phyloP scores from a whole-genome alignment of 2,329 filamentous ascomycete genomes.

The Tolypocladium tropicale region DNA sequence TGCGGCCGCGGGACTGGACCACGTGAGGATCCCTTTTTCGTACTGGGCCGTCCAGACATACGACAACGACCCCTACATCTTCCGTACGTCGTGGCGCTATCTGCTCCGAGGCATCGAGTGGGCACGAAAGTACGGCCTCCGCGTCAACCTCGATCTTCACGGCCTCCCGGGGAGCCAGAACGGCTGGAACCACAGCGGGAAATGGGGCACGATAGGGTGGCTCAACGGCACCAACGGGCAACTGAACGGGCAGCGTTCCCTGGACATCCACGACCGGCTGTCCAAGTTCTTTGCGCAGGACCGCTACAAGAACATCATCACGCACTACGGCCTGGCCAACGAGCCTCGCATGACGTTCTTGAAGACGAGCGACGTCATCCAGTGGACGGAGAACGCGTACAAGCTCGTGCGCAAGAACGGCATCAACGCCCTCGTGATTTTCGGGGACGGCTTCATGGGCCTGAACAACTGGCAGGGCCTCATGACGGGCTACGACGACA shows the following conservation, averaged over 20 bases:
- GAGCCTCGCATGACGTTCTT: constrained; percentile 83
- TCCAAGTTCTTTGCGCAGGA: constrained; percentile 89
- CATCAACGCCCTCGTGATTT: constrained; percentile 61
- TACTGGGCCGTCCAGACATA: constrained; percentile 93
- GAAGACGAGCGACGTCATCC: constrained; percentile 52
- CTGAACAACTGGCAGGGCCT: constrained; percentile 83
- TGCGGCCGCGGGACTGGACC: constrained; percentile 78
- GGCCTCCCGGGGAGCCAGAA: constrained; percentile 90
- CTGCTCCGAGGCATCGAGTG: constrained; percentile 88
- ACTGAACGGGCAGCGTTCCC: constrained; percentile 66
- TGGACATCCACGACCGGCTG: constrained; percentile 79
- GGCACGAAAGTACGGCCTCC: constrained; percentile 81
- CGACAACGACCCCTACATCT: constrained; percentile 76
- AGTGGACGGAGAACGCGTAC: constrained; percentile 71
- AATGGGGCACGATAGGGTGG: constrained; percentile 74
- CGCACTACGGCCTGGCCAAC: constrained; percentile 90
- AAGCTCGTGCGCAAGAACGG: constrained; percentile 67
- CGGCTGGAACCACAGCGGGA: constrained; percentile 93
- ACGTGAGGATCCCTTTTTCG: constrained; percentile 89
- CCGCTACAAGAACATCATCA: constrained; percentile 83
- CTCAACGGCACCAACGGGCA: constrained; percentile 80
- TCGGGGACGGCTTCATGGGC: constrained; percentile 92
- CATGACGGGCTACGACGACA: constrained; percentile 57
- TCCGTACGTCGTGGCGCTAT: constrained; percentile 84
- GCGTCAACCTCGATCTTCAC: constrained; percentile 89